Evolutionary conservation across 208 protist species (phyloP).

Genomic region (Leishmania arabica): DNA sequence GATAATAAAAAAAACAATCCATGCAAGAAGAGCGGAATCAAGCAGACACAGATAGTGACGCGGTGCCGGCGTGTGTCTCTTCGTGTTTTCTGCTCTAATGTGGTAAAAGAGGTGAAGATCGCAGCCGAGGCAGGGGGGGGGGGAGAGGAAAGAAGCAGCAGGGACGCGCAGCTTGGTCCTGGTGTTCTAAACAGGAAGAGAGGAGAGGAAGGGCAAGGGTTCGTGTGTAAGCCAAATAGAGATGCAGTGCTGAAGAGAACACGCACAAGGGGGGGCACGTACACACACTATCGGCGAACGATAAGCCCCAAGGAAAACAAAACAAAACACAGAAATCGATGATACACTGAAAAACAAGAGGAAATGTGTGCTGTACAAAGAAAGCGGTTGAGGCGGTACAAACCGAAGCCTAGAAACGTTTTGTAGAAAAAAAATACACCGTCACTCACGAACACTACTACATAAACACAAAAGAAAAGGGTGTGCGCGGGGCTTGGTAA

Average conservation of each 20-base stretch:
- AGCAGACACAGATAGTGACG: not conserved
- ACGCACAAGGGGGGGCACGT: not conserved
- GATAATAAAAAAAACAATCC: not conserved
- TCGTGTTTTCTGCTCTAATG: not conserved
- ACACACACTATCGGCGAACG: not conserved
- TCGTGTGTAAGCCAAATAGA: not conserved
- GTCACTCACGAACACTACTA: not conserved
- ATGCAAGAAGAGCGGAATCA: not conserved
- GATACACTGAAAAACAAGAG: not conserved
- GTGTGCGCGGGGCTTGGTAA: not conserved
- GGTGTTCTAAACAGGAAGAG: not conserved
- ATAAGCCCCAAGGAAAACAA: not conserved
- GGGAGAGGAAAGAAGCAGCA: no score
- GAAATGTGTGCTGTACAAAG: no score
- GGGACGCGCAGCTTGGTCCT: not conserved
- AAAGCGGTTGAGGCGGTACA: not conserved
- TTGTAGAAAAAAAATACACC: not conserved
- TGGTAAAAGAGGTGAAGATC: not conserved
- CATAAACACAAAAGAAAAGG: not conserved
- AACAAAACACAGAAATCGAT: not conserved
- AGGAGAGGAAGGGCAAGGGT: not conserved
- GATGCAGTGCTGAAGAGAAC: not conserved
- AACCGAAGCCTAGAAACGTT: not conserved
- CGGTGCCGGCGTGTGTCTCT: not conserved
- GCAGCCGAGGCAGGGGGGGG: not conserved